Evolutionary conservation across 768 basidiomycete genomes (phyloP).

Genomic region (Amanita jacksonii): DNA sequence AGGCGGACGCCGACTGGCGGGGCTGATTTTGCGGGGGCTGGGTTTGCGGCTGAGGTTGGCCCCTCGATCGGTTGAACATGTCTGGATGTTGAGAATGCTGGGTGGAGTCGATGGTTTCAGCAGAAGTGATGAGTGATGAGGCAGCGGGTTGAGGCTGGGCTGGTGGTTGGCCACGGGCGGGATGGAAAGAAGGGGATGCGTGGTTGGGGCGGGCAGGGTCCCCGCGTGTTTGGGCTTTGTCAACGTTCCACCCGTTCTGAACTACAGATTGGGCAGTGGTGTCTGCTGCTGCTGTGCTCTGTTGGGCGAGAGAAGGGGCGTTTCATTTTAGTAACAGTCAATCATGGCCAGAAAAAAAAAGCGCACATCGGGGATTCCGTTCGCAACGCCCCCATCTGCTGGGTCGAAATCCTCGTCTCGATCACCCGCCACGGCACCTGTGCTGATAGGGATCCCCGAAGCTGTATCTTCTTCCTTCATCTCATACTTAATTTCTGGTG

Average conservation of each 20-base stretch:
- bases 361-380: not conserved
- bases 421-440: not conserved
- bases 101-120: not conserved
- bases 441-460: not conserved
- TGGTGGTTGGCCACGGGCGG: not conserved
- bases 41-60: no score
- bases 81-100: no score
- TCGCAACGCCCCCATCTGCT: not conserved
- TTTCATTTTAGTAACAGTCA: no score
- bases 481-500: constrained; percentile 30
- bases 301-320: no score
- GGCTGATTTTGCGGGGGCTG: not conserved
- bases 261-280: no score
- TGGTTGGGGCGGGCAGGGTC: not conserved
- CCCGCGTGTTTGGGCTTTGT: not conserved
- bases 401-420: not conserved
- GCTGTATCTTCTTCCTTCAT: constrained; percentile 20
- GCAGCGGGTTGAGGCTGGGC: no score
- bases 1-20: constrained; percentile 1
- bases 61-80: no score
- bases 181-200: not conserved
- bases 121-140: no score
- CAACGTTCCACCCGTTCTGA: not conserved
- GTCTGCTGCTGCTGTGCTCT: no score
- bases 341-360: no score